phyloP scores from a whole-genome alignment of 148 eudicot species.

The Spergularia marina region DNA sequence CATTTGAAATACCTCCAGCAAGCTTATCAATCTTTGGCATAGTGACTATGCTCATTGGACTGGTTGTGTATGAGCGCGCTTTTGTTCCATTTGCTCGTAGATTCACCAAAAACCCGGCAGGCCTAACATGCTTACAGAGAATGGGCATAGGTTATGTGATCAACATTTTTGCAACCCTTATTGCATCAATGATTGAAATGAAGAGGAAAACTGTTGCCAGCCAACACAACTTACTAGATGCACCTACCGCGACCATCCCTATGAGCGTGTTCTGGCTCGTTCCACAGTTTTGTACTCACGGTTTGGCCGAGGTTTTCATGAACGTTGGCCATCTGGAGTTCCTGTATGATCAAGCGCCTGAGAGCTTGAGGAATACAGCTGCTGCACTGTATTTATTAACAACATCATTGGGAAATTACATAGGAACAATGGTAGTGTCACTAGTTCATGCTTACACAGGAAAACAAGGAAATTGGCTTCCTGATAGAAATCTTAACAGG shows the following conservation, averaged over 20 bases:
- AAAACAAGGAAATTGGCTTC: constrained; percentile 66
- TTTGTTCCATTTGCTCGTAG: constrained; percentile 54
- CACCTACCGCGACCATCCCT: constrained; percentile 44
- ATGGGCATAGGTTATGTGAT: constrained; percentile 83
- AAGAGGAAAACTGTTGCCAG: constrained; percentile 49
- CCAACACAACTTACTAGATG: constrained; percentile 36
- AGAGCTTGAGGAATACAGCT: constrained; percentile 87
- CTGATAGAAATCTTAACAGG: constrained; percentile 57
- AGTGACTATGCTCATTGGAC: constrained; percentile 59
- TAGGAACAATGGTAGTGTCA: constrained; percentile 62
- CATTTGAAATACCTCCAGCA: constrained; percentile 79
- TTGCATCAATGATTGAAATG: constrained; percentile 62
- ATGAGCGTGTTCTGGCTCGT: constrained; percentile 74
- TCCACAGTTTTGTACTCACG: constrained; percentile 74
- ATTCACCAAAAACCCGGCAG: constrained; percentile 73
- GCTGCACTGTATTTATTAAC: constrained; percentile 69
- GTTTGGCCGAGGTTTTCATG: constrained; percentile 85
- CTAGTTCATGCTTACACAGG: constrained; percentile 61
- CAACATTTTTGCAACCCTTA: constrained; percentile 60
- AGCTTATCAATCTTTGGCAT: constrained; percentile 73
- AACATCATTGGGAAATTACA: constrained; percentile 61
- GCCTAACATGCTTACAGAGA: constrained; percentile 71
- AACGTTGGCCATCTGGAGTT: constrained; percentile 87
- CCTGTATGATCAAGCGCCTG: constrained; percentile 81
- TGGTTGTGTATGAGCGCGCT: constrained; percentile 64